Evolutionary conservation across 306 rosid genomes (phyloP), one percentile per base, ranked within the genome.

Genomic region (Morella rubra): DNA sequence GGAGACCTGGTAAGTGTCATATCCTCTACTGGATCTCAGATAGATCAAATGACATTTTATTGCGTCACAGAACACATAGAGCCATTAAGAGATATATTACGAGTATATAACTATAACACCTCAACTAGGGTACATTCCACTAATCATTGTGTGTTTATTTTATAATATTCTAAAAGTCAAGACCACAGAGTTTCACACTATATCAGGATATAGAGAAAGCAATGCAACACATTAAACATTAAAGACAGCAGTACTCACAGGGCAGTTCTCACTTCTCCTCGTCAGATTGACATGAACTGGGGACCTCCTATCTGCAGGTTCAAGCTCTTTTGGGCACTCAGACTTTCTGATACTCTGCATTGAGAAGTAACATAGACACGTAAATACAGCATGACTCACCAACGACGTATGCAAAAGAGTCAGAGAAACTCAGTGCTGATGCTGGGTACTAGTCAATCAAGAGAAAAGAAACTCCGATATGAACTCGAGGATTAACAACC

Each of bases 251-350:
- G 72, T 59, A 87, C 99, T 88, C 79, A 95, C 99, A 0, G 90
- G 97, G 77, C 71, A 91, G 68, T 89, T 84, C 83, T 95, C 97
- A 32, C 62, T 90, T 88, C 96, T 91, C 90, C 92, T 83, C 66
- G 86, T 91, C 82, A 95, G 89, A 83, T 92, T 92, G 69, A 92
- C 97, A 78, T 95, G 90, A 68, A 95, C 97, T 59, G 93, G 74
- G 64, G 96, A 80, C 84, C 85, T 86, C 86, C 89, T 89, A 77
- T 88, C 91, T 4, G 88, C 90, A 46, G 97, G 99, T 82, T 95
- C 99, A 68, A 95, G 91, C 86, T 95, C 99, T 85, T 80, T 88
- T 16, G 99, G 99, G 81, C 99, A 92, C 84, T 90, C 96, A 8
- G 99, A 95, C 67, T 84, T 95, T 79, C 85, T 87, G 70, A 95